Conservation (phyloP, 1,284 basidiomycete genomes). For the Puccinia coronata region DNA sequence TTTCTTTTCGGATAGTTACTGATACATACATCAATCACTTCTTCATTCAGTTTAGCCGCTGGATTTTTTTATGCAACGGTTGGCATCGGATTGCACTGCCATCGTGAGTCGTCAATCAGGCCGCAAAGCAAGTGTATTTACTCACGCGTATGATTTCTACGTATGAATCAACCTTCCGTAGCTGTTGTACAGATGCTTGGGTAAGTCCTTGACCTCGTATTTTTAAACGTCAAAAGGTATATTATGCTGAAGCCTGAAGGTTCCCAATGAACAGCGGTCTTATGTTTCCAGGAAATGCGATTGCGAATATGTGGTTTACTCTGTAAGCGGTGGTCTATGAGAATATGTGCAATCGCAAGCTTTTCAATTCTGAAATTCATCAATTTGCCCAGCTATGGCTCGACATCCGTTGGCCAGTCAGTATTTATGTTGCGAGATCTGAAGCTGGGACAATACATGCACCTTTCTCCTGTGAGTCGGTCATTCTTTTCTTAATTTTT, state of each 20-base stretch:
- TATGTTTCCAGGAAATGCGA: slow-evolving; percentile 46
- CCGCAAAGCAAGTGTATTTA: not conserved
- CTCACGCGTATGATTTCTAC: not conserved
- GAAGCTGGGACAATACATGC: slow-evolving; percentile 46
- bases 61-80: slow-evolving; percentile 42
- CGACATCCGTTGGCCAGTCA: slow-evolving; percentile 20
- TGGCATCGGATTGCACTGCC: slow-evolving; percentile 40
- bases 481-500: not conserved
- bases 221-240: not conserved
- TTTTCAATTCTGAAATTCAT: not conserved
- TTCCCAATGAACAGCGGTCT: slow-evolving; percentile 29
- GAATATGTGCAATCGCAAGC: not conserved
- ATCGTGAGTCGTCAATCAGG: slow-evolving; percentile 17
- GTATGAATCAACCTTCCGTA: not conserved
- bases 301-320: slow-evolving; percentile 45
- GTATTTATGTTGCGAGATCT: slow-evolving; percentile 37
- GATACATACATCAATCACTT: not conserved
- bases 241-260: not conserved
- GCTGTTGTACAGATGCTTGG: slow-evolving; percentile 49
- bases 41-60: slow-evolving; percentile 32
- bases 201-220: not conserved
- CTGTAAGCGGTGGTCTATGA: slow-evolving; percentile 9
- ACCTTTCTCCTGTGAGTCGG: slow-evolving; percentile 26
- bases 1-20: not conserved
- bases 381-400: slow-evolving; percentile 14